phyloP scores from a whole-genome alignment of 495 filamentous ascomycete genomes.

The Talaromyces liani region DNA sequence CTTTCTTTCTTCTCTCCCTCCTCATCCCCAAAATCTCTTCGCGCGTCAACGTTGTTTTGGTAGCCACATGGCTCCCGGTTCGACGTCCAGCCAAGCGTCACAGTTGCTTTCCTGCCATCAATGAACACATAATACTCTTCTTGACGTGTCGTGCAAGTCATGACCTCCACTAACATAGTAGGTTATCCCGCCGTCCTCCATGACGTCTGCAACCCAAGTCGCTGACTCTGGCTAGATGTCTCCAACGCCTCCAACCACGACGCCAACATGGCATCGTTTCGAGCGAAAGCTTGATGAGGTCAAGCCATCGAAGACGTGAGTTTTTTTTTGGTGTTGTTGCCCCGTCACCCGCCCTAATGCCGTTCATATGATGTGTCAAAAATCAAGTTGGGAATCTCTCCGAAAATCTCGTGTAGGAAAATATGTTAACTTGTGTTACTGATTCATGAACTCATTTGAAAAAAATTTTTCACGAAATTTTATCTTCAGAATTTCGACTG shows the following conservation, averaged over 20 bases:
- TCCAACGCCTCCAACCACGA: conserved; percentile 56
- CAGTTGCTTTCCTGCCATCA: background rate
- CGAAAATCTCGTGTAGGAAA: conserved; percentile 81
- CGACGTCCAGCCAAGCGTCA: background rate
- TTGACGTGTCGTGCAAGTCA: conserved; percentile 3
- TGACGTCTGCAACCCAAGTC: background rate
- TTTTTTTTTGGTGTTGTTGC: conserved; percentile 14
- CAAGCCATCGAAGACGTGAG: conserved; percentile 86
- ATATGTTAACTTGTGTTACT: conserved; percentile 68
- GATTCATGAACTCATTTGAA: conserved; percentile 27
- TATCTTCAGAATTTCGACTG: conserved; percentile 4
- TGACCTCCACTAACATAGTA: conserved; percentile 9
- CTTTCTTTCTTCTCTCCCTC: conserved; percentile 13
- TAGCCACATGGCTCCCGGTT: conserved; percentile 22
- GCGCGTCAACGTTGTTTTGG: conserved; percentile 9
- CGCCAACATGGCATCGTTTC: conserved; percentile 62
- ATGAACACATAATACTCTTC: background rate
- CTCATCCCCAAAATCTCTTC: conserved; percentile 1
- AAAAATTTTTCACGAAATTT: conserved; percentile 5
- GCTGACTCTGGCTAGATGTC: conserved; percentile 50
- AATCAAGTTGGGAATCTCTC: conserved; percentile 99
- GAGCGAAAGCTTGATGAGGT: conserved; percentile 77
- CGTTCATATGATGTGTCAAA: conserved; percentile 66
- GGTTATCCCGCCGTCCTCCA: background rate
- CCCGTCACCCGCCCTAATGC: background rate